These are phyloP conservation scores for Clathrus columnatus DNA, from an alignment of 768 basidiomycete genomes.

Conservation along the genomic window DNA sequence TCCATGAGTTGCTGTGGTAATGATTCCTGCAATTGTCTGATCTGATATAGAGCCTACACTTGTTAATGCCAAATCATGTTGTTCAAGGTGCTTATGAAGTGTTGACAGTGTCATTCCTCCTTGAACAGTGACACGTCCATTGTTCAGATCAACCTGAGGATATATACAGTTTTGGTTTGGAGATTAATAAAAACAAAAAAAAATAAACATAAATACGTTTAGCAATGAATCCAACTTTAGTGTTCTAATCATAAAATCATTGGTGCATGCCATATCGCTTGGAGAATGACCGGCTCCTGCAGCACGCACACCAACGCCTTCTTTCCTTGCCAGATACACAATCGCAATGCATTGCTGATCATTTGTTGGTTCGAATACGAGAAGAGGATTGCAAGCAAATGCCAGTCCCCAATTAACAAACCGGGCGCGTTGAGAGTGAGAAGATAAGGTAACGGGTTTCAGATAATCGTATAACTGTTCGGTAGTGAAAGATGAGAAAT, in stretches of 20 bases:
- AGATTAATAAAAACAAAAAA: constrained; percentile 10
- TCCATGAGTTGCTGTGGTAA: constrained; percentile 94
- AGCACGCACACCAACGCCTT: constrained; percentile 64
- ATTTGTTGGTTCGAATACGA: constrained; percentile 68
- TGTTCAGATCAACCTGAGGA: constrained; percentile 58
- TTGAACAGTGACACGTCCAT: constrained; percentile 59
- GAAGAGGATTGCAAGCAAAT: constrained; percentile 58
- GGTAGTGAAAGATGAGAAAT: constrained; percentile 21
- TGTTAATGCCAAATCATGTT: constrained; percentile 70
- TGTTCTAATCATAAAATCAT: constrained; percentile 77
- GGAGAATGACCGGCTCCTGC: constrained; percentile 91
- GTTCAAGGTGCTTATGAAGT: constrained; percentile 60
- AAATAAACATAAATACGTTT: constrained; percentile 47
- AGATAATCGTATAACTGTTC: constrained; percentile 45
- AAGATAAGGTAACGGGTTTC: constrained; percentile 44
- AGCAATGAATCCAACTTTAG: constrained; percentile 62
- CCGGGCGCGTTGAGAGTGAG: constrained; percentile 27
- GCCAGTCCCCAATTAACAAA: constrained; percentile 88
- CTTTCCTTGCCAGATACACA: constrained; percentile 71
- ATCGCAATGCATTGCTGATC: constrained; percentile 63
- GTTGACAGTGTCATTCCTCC: constrained; percentile 71
- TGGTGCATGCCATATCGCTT: constrained; percentile 87
- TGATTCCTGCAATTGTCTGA: constrained; percentile 85
- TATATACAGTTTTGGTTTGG: constrained; percentile 12
- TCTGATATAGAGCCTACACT: constrained; percentile 96